Percentiles rank a stretch among this genome's conserved stretches.
Evolutionary conservation across 345 rosid genomes (phyloP).

Genomic region (Streptanthus diversifolius): DNA sequence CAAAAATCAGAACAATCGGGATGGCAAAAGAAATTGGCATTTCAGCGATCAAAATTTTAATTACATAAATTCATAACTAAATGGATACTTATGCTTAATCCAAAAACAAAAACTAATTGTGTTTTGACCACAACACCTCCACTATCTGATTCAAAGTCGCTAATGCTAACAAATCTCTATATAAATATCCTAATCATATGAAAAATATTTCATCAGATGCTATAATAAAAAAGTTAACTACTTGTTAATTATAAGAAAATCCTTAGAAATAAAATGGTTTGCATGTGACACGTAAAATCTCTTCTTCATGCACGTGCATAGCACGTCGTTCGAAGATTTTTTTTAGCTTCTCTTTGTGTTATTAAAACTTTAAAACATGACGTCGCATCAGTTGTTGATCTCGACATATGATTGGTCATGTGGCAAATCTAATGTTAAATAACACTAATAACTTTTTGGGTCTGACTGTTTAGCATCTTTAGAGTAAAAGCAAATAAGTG

Average conservation of each 20-base stretch:
- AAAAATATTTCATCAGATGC: not conserved
- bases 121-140: no score
- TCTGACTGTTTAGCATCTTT: no score
- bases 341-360: not conserved
- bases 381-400: no score
- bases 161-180: no score
- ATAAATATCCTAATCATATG: no score
- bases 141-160: no score
- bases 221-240: not conserved
- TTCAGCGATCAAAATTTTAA: no score
- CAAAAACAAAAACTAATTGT: no score
- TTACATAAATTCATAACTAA: not conserved
- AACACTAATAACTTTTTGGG: not conserved
- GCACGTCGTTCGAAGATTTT: constrained; percentile 11
- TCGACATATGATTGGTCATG: constrained; percentile 7
- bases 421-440: constrained; percentile 18
- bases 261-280: not conserved
- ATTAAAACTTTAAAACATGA: no score
- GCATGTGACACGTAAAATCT: constrained; percentile 25
- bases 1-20: no score
- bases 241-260: not conserved
- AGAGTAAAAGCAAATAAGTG: no score
- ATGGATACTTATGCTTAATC: not conserved
- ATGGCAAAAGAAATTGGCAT: no score
- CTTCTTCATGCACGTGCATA: constrained; percentile 8